Base-by-base conservation (phyloP, 2,329 filamentous ascomycete species). In the Fusarium metavorans region DNA sequence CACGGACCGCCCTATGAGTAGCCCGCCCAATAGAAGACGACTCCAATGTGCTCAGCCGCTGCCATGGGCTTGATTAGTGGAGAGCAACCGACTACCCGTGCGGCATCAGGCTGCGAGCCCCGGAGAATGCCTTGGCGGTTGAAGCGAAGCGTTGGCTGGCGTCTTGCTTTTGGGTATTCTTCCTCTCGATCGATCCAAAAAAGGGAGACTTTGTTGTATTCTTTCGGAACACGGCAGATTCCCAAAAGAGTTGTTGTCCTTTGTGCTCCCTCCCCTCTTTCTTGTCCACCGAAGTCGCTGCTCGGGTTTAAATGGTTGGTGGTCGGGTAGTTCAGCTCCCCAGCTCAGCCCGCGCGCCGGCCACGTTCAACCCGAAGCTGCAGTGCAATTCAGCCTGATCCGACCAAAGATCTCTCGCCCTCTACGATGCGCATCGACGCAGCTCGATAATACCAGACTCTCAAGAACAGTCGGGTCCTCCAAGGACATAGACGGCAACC, bases 1-100 rank as follows among this genome's bases (percentile, higher is more conserved):
- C 45, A 37, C 41, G 66, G 56, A 66, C 67, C 67, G 73, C 70
- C 73, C 66, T 75, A 74, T 67, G 52, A 66, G 70, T n/a, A 10
- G 34, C 41, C n/a, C 37, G 32, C 14, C 73, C 73, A 75, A 75
- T 75, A 59, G 27, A 14, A 60, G 37, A 35, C 30, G 20, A 18
- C 32, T 6, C 54, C 41, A 57, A 57, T 37, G 35, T 52, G 45
- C 52, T 65, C 62, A 65, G 62, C 62, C 52, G 62, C 62, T 58
- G 61, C 48, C 61, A 39, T 4, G 25, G 71, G 72, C 71, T 69
- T n/a, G 27, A 20, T 27, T 34, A 63, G 72, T 67, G 68, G 72
- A 68, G 43, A 34, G 37, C 32, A 39, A 41, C 72, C 72, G 74
- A 61, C 72, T 75, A 45, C 59, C 72, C 50, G 39, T 30, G 48